Evolutionary conservation across 805 yeast species (phyloP).

Genomic region (Wickerhamomyces alni): DNA sequence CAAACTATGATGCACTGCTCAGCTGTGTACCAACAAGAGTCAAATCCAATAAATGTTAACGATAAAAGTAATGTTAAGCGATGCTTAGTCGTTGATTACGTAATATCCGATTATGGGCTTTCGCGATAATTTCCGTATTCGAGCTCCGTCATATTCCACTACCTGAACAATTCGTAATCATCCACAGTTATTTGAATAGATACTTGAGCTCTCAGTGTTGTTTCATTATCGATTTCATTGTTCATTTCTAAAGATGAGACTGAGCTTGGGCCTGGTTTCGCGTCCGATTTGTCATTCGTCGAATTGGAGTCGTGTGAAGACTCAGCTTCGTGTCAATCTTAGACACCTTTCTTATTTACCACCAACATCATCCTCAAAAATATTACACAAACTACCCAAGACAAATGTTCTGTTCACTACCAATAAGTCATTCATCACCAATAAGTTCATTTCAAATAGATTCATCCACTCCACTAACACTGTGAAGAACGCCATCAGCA

Average conservation of each 20-base stretch:
- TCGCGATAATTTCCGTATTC: too few relatives aligned
- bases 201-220: background rate
- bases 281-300: background rate
- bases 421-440: background rate
- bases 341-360: background rate
- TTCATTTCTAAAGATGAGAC: background rate
- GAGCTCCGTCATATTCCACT: too few relatives aligned
- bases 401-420: background rate
- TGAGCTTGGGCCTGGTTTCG: background rate
- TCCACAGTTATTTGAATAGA: too few relatives aligned
- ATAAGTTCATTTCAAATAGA: background rate
- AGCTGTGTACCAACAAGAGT: too few relatives aligned
- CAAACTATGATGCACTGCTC: slow-evolving; percentile 4
- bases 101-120: too few relatives aligned
- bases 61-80: too few relatives aligned
- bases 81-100: too few relatives aligned
- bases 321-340: background rate
- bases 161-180: too few relatives aligned
- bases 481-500: background rate
- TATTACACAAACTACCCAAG: background rate
- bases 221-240: too few relatives aligned
- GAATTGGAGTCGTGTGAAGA: slow-evolving; percentile 20
- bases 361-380: background rate
- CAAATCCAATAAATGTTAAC: too few relatives aligned
- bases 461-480: background rate